Percentiles rank a stretch among this genome's conserved stretches.
These are phyloP conservation scores for Sporothrix euskadiensis DNA, from an alignment of 2,329 filamentous ascomycete species.

Conservation along the genomic window DNA sequence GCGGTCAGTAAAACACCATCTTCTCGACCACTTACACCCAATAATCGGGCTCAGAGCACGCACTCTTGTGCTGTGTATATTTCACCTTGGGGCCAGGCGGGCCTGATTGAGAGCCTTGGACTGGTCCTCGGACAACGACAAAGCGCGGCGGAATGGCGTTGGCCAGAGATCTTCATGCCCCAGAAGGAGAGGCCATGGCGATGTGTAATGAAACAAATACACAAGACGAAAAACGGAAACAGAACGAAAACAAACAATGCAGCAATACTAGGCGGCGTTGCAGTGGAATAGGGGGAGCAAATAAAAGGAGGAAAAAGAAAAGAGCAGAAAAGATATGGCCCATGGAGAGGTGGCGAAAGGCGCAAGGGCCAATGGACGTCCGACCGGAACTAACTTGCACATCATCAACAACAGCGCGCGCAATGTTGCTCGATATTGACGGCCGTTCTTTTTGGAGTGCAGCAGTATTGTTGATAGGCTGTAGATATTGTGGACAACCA, in stretches of 20 bases:
- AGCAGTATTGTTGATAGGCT: neutral
- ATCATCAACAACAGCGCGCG: neutral
- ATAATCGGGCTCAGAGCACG: neutral
- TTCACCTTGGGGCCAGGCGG: neutral
- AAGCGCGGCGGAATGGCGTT: slow-evolving; percentile 8
- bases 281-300: neutral
- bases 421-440: neutral
- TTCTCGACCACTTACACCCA: neutral
- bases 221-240: neutral
- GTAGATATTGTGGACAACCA: neutral
- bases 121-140: neutral
- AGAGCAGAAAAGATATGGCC: neutral
- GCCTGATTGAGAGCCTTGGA: neutral
- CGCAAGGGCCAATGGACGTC: neutral
- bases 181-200: neutral
- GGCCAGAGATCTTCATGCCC: neutral
- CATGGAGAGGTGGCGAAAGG: neutral
- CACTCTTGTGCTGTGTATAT: neutral
- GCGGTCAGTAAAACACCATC: neutral
- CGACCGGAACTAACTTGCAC: neutral
- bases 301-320: neutral
- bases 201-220: slow-evolving; percentile 6
- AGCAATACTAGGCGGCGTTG: neutral
- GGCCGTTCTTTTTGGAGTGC: neutral
- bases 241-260: neutral